phyloP scores from a whole-genome alignment of 192 early-diverging fungal species.

The Gonapodya sp. region DNA sequence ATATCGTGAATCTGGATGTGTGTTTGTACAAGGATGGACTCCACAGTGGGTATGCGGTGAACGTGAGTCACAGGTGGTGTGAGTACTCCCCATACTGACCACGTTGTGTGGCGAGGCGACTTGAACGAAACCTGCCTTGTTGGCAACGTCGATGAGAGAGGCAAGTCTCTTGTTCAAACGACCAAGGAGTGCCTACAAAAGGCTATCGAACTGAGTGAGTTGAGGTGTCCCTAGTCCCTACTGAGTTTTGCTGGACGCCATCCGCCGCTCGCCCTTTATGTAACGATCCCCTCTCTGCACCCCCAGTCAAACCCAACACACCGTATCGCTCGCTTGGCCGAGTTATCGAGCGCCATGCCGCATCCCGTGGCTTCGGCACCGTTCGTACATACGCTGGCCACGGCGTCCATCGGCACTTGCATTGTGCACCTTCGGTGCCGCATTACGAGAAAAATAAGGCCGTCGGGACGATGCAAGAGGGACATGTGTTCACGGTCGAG shows the following conservation, averaged over 20 bases:
- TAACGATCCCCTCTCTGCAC: not conserved
- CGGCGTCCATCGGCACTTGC: slow-evolving; percentile 81
- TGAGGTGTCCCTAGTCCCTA: too few relatives aligned
- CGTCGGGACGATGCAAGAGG: slow-evolving; percentile 87
- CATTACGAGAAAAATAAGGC: slow-evolving; percentile 97
- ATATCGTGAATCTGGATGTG: slow-evolving; percentile 94
- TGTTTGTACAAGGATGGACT: slow-evolving; percentile 79
- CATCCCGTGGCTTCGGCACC: slow-evolving; percentile 75
- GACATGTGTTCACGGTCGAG: slow-evolving; percentile 96
- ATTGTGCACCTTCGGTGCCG: slow-evolving; percentile 80
- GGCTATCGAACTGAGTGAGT: slow-evolving; percentile 74
- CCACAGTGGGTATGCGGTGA: slow-evolving; percentile 34
- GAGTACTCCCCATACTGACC: not conserved
- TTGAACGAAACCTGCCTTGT: slow-evolving; percentile 87
- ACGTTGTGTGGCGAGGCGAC: slow-evolving; percentile 35
- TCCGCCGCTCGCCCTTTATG: not conserved
- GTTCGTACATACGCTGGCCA: slow-evolving; percentile 89
- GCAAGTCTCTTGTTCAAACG: slow-evolving; percentile 63
- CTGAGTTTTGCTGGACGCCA: too few relatives aligned
- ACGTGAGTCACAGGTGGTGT: too few relatives aligned
- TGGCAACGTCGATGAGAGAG: slow-evolving; percentile 73
- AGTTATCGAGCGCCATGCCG: slow-evolving; percentile 79
- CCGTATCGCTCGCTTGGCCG: slow-evolving; percentile 89
- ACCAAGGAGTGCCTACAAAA: slow-evolving; percentile 81
- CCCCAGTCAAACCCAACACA: slow-evolving; percentile 74